Evolutionary conservation across 192 early-diverging fungal genomes (phyloP), one percentile per base, ranked within the genome.

Genomic region (Backusella tuberculispora): DNA sequence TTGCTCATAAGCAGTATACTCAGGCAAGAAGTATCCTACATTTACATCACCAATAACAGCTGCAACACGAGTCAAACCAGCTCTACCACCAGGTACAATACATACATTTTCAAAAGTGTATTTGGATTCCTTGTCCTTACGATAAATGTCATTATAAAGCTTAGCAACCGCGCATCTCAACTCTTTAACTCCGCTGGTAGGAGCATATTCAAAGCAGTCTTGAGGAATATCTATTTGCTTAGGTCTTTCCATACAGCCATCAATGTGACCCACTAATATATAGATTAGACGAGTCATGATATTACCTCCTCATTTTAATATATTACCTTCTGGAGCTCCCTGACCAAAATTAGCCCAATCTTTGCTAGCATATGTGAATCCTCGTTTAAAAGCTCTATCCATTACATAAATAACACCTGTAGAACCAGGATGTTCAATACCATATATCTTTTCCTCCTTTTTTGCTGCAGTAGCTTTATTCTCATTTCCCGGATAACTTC

Each of bases 331-430:
- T 12, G 85, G 85, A 4, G 85, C 85, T 45, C 85, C 85, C 63
- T 78, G 74, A 24, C 80, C 78, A 48, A 79, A 79, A 50, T 79
- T 79, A 21, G 73, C 74, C 74, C 85, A 87, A 13, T 63, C 45
- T 37, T 66, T 21, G 64, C 81, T 72, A 17, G 69, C 74, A 66
- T 84, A 77, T 17, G 76, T 77, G 74, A 84, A 87, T n/a, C 85
- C 85, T 21, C 64, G 82, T 19, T 72, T 63, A 15, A 79, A 65
- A 26, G 85, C 85, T 40, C 85, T 71, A 77, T 87, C 85, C 80
- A 80, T 87, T 40, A 84, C 84, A 68, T 87, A 86, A 37, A 86
- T 85, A 8, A 86, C 85, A 6, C 85, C 85, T 10, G 85, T 86
- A 66, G 56, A 74, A 10, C 78, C 74, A 15, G 85, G 85, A 44